These are phyloP conservation scores for Marasmius fiardii DNA, from an alignment of 1,284 basidiomycete species.

Conservation along the genomic window DNA sequence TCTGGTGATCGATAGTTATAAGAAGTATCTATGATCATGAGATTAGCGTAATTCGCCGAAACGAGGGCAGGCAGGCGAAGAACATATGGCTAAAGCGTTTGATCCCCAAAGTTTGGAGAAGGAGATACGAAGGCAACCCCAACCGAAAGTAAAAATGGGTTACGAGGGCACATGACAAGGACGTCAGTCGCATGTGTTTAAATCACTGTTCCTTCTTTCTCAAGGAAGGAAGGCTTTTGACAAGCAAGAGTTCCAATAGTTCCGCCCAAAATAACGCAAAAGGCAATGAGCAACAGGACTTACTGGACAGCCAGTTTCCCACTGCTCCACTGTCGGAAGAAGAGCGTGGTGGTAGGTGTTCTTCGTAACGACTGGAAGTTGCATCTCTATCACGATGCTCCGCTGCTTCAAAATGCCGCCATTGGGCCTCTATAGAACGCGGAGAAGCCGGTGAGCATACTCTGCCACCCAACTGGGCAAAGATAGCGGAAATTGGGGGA, in stretches of 20 bases:
- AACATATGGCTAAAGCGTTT: not conserved
- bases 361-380: not conserved
- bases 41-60: not conserved
- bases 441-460: not conserved
- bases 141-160: not conserved
- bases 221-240: no score
- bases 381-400: not conserved
- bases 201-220: no score
- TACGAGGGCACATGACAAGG: not conserved
- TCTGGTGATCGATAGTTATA: not conserved
- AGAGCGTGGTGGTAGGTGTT: not conserved
- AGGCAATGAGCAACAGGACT: not conserved
- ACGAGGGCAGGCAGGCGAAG: not conserved
- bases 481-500: not conserved
- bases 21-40: not conserved
- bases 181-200: not conserved
- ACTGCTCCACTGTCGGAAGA: not conserved
- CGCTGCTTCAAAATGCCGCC: conserved; percentile 17
- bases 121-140: not conserved
- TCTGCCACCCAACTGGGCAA: not conserved
- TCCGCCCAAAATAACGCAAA: not conserved
- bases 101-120: not conserved
- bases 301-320: not conserved
- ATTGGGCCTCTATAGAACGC: not conserved
- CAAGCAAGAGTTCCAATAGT: no score